phyloP scores from a whole-genome alignment of 176 grass and related monocot genomes.

The Tuctoria greenei region DNA sequence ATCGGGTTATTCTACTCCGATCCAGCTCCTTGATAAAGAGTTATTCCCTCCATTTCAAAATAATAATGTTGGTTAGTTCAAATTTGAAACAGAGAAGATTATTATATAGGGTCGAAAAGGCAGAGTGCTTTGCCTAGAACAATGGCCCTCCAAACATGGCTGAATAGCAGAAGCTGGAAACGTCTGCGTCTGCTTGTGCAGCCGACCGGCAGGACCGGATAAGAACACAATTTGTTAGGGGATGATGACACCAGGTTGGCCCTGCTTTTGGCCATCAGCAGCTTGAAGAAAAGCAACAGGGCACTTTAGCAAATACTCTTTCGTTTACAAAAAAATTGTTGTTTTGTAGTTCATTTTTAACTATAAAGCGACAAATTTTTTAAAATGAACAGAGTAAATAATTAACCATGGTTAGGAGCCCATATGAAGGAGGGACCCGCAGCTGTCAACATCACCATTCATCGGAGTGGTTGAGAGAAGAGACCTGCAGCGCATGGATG shows the following conservation, averaged over 20 bases:
- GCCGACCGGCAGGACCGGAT: slow-evolving; percentile 43
- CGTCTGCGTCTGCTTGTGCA: slow-evolving; percentile 17
- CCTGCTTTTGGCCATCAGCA: slow-evolving; percentile 25
- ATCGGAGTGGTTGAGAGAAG: slow-evolving; percentile 25
- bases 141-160: slow-evolving; percentile 29
- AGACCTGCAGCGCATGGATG: slow-evolving; percentile 31
- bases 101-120: neutral
- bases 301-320: neutral
- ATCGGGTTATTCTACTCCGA: too few species aligned
- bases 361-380: too few species aligned
- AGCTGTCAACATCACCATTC: slow-evolving; percentile 33
- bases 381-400: too few species aligned
- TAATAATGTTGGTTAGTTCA: too few species aligned
- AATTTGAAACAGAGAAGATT: too few species aligned
- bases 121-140: neutral
- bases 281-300: slow-evolving; percentile 45
- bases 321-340: too few species aligned
- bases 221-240: slow-evolving; percentile 47
- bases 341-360: too few species aligned
- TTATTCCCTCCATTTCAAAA: too few species aligned
- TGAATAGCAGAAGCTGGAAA: slow-evolving; percentile 5
- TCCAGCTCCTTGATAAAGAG: too few species aligned
- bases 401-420: neutral
- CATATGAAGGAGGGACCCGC: slow-evolving; percentile 17
- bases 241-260: slow-evolving; percentile 41